Base-by-base conservation (phyloP, 1,139 yeast species). In the Schwanniomyces etchellsii region DNA sequence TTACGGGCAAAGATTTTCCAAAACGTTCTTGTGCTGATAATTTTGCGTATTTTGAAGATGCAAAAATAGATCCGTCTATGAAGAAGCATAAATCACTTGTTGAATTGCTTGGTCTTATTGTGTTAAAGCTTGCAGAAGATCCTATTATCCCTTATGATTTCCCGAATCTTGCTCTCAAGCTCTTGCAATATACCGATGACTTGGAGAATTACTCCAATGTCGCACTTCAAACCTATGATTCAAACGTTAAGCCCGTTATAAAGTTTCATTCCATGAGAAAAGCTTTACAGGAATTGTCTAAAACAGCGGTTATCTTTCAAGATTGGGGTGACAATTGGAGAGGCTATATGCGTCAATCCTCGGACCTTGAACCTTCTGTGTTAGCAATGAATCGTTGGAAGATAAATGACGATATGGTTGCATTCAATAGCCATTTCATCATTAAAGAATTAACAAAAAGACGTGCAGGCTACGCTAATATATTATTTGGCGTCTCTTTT, bases 71-170 rank as follows among this genome's bases (percentile, higher is more conserved):
- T 45, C 68, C 77, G 1, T 60, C 60, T 6, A 77, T 81, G 72
- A 47, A 55, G 3, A 70, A 72, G 34, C 89, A 82, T 47, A 48
- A 59, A 9, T 70, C 74, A 12, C 50, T 86, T 35, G 74, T 81
- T 2, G 74, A 78, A 37, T 49, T 81, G 15, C 48, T 81, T 2
- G 66, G 85, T 2, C 57, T 67, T 26, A 42, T 82, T 5, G 55
- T 70, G 0, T 50, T 88, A 13, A 66, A 72, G 30, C 50, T 83
- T 12, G 71, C 78, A 0, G 96, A 89, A 45, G 74, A 69, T 25
- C 94, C 96, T 2, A 53, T 85, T 25, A 62, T 89, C 11, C 96
- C 96, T 2, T 81, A 72, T 44, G 75, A 81, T 47, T 55, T 84
- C 24, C 52, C 51, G 2, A 62, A 64, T 5, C 68, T 77, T 37